These are phyloP conservation scores for Brettanomyces anomalus DNA, from an alignment of 805 yeast species.

Conservation along the genomic window DNA sequence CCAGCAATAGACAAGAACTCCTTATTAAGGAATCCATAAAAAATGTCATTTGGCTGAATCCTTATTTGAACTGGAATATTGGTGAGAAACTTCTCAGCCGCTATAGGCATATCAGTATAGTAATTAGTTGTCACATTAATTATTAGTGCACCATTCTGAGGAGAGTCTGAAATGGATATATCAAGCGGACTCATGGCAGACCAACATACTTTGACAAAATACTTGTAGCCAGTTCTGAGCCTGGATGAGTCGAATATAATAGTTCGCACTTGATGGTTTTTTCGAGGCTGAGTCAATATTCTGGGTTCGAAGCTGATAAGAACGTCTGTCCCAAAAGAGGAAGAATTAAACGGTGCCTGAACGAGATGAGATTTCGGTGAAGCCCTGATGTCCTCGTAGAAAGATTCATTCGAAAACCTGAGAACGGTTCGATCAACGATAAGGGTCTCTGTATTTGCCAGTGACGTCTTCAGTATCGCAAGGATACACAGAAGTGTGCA, in stretches of 20 bases:
- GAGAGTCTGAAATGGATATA: constrained; percentile 5
- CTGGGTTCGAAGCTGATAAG: constrained; percentile 1
- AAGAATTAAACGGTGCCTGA: too few relatives aligned
- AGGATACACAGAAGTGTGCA: too few relatives aligned
- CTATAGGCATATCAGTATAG: constrained; percentile 9
- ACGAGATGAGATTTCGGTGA: too few relatives aligned
- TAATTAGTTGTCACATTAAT: constrained; percentile 13
- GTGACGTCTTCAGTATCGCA: too few relatives aligned
- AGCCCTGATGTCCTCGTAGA: too few relatives aligned
- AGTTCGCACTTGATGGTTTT: not conserved
- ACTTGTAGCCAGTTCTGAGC: constrained; percentile 1
- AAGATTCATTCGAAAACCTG: too few relatives aligned
- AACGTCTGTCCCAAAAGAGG: too few relatives aligned
- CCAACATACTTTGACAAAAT: constrained; percentile 15
- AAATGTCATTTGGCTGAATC: constrained; percentile 3
- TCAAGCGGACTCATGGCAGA: constrained; percentile 19
- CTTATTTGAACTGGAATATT: constrained; percentile 11
- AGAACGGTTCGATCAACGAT: not conserved
- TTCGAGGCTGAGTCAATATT: not conserved
- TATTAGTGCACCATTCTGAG: constrained; percentile 3
- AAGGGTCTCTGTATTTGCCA: constrained; percentile 2
- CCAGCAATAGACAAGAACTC: constrained; percentile 7
- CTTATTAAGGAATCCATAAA: constrained; percentile 7
- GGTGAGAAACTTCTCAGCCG: constrained; percentile 5
- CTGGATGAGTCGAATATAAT: not conserved